Conservation (phyloP, 2,329 filamentous ascomycete species). For the Fusarium euwallaceae region DNA sequence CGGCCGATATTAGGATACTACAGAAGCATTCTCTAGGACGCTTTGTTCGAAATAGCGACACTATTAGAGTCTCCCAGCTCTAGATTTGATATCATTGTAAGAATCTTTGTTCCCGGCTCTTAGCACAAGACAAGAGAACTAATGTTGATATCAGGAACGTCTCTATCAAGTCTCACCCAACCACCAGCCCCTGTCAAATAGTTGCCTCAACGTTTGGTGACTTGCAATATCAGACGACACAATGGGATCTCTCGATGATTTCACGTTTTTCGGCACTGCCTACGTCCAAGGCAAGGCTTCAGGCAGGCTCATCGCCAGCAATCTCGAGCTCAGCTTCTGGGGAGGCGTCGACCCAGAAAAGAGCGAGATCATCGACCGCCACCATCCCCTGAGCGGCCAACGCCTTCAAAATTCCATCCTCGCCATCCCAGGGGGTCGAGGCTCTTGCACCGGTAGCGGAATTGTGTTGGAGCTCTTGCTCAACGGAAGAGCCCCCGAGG, state of each 20-base stretch:
- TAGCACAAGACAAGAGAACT: background rate
- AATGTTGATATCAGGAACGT: background rate
- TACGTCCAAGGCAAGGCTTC: constrained; percentile 45
- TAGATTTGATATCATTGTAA: background rate
- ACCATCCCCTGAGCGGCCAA: constrained; percentile 56
- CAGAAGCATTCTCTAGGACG: too few species aligned
- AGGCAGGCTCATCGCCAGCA: constrained; percentile 47
- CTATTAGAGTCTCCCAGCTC: background rate
- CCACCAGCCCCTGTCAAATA: too few species aligned
- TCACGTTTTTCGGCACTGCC: constrained; percentile 23
- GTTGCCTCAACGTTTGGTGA: too few species aligned
- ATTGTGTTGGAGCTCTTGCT: constrained; percentile 61
- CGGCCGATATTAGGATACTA: background rate
- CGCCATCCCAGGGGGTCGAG: constrained; percentile 60
- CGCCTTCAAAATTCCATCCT: constrained; percentile 52
- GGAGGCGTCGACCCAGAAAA: constrained; percentile 57
- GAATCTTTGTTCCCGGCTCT: background rate
- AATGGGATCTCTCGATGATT: constrained; percentile 23
- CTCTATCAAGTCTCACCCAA: background rate
- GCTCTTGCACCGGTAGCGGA: constrained; percentile 61
- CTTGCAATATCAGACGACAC: too few species aligned
- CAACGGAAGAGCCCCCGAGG: constrained; percentile 53
- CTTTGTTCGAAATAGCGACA: background rate
- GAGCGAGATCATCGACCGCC: constrained; percentile 58
- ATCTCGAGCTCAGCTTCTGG: constrained; percentile 59